phyloP scores from a whole-genome alignment of 129 eudicot genomes.

The Artemisia tridentata region DNA sequence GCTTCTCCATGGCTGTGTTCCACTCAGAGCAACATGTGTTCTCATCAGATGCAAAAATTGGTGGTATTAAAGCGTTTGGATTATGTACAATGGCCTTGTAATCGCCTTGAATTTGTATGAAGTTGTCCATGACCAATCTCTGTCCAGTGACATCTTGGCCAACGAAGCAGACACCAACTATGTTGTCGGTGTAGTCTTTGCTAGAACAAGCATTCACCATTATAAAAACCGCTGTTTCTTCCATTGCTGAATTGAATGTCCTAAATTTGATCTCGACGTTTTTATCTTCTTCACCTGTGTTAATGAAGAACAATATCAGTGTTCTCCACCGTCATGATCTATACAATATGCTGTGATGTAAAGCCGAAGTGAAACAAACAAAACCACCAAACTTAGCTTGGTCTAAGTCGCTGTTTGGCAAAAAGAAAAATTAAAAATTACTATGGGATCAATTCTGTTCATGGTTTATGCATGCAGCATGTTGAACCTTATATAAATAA shows the following conservation, averaged over 20 bases:
- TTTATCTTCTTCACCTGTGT: constrained; percentile 85
- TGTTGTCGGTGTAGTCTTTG: constrained; percentile 61
- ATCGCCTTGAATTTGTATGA: constrained; percentile 83
- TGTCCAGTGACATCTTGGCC: constrained; percentile 91
- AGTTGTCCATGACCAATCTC: constrained; percentile 73
- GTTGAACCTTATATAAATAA: background rate
- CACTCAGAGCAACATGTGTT: constrained; percentile 87
- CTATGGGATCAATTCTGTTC: too few species aligned
- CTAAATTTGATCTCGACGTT: constrained; percentile 75
- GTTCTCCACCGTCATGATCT: background rate
- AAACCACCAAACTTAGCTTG: background rate
- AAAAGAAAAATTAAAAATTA: too few species aligned
- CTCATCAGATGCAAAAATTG: constrained; percentile 90
- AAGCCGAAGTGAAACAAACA: background rate
- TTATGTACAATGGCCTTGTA: constrained; percentile 81
- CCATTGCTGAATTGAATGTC: constrained; percentile 48
- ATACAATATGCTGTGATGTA: background rate
- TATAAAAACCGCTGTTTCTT: constrained; percentile 53
- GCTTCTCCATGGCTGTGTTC: constrained; percentile 86
- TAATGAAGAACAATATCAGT: background rate
- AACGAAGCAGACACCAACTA: constrained; percentile 84
- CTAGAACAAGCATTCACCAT: constrained; percentile 90
- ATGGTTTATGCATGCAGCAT: too few species aligned
- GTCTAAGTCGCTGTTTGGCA: background rate
- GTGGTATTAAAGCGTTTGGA: constrained; percentile 82